Conservation (phyloP, 164 flowering plant genomes). For the Vitis amurensis region DNA sequence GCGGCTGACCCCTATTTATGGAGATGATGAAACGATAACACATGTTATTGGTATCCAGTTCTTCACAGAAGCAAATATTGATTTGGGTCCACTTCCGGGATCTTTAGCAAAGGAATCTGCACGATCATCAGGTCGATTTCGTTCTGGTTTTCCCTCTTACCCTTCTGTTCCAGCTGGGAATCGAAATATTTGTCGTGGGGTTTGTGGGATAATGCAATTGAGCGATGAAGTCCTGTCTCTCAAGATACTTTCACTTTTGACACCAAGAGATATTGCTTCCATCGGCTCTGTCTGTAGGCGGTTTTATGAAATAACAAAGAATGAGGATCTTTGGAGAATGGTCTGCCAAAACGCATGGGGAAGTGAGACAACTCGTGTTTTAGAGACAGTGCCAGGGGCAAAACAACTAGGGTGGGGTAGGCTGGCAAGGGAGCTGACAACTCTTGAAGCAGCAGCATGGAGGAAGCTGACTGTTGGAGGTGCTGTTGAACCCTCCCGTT, state of each 20-base stretch:
- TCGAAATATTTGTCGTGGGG: slow-evolving; percentile 52
- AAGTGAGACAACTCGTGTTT: slow-evolving; percentile 75
- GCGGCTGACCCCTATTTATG: slow-evolving; percentile 75
- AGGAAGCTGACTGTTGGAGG: slow-evolving; percentile 89
- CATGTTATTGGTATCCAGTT: slow-evolving; percentile 91
- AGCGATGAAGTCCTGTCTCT: slow-evolving; percentile 78
- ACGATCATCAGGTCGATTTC: slow-evolving; percentile 42
- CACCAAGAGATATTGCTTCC: slow-evolving; percentile 92
- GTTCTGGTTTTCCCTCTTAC: slow-evolving; percentile 42
- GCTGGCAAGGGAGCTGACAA: slow-evolving; percentile 85
- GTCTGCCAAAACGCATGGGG: slow-evolving; percentile 99
- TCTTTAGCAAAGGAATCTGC: slow-evolving; percentile 47
- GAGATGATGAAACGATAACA: slow-evolving; percentile 75
- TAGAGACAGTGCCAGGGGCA: slow-evolving; percentile 87
- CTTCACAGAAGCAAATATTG: slow-evolving; percentile 74
- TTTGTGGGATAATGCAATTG: slow-evolving; percentile 71
- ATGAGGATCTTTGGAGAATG: slow-evolving; percentile 93
- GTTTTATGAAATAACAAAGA: slow-evolving; percentile 61
- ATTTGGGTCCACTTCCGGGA: slow-evolving; percentile 73
- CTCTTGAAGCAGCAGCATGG: slow-evolving; percentile 95
- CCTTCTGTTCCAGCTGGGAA: slow-evolving; percentile 36
- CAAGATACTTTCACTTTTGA: slow-evolving; percentile 66
- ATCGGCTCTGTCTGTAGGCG: slow-evolving; percentile 76
- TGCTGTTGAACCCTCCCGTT: slow-evolving; percentile 86
- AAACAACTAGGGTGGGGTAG: slow-evolving; percentile 84